A percentile compares a stretch with the other conserved stretches of the same genome.
Evolutionary conservation across 2,329 filamentous ascomycete species (phyloP).

Genomic region (Grosmannia penicillata): DNA sequence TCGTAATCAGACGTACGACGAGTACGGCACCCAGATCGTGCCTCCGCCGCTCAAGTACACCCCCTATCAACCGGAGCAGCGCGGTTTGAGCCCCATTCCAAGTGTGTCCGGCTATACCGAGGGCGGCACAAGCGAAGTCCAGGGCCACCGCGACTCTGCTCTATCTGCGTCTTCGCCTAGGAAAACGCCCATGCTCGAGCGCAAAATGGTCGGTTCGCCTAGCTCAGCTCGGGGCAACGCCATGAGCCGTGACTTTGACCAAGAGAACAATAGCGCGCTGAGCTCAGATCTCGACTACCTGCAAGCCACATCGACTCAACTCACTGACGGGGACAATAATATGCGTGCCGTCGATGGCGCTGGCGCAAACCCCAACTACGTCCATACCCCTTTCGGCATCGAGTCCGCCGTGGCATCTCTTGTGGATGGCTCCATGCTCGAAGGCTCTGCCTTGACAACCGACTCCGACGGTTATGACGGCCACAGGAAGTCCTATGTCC

Average conservation of each 20-base stretch:
- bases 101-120: constrained; percentile 81
- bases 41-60: constrained; percentile 50
- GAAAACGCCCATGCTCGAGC: constrained; percentile 34
- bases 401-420: constrained; percentile 88
- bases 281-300: constrained; percentile 41
- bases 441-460: constrained; percentile 53
- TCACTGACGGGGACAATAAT: constrained; percentile 32
- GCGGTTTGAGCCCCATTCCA: constrained; percentile 75
- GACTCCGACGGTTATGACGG: constrained; percentile 37
- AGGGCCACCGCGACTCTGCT: constrained; percentile 40
- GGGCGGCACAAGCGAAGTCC: constrained; percentile 40
- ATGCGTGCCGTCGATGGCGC: constrained; percentile 57
- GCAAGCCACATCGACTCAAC: constrained; percentile 21
- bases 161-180: constrained; percentile 43
- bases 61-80: constrained; percentile 53
- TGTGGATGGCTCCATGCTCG: constrained; percentile 55
- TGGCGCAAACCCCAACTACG: constrained; percentile 60
- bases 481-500: constrained; percentile 18
- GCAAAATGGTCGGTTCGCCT: constrained; percentile 26
- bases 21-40: constrained; percentile 46
- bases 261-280: constrained; percentile 40
- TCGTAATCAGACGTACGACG: constrained; percentile 27
- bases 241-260: constrained; percentile 35
- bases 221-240: constrained; percentile 40
- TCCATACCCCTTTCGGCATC: constrained; percentile 57